phyloP scores from a whole-genome alignment of 2,329 filamentous ascomycete species.

The Neurospora crassa region DNA sequence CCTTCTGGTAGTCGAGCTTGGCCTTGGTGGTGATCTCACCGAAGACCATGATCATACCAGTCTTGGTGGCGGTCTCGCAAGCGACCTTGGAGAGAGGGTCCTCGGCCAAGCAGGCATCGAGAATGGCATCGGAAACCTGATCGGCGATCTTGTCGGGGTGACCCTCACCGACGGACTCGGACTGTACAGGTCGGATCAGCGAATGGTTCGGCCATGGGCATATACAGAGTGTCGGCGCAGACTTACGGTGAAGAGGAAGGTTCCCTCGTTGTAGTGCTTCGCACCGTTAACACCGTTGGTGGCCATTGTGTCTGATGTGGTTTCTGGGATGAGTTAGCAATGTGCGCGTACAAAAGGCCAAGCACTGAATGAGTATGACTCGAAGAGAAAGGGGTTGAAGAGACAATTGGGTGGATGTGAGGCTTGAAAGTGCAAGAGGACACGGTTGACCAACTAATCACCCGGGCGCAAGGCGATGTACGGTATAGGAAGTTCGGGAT shows the following conservation, averaged over 20 bases:
- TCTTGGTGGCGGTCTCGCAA: constrained; percentile 99
- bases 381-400: background rate
- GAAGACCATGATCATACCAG: constrained; percentile 98
- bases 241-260: constrained; percentile 74
- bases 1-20: constrained; percentile 93
- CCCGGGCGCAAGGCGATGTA: background rate
- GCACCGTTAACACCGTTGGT: constrained; percentile 28
- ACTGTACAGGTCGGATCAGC: constrained; percentile 34
- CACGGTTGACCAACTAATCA: background rate
- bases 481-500: background rate
- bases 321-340: background rate
- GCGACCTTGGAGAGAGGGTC: constrained; percentile 98
- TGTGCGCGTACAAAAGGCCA: background rate
- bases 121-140: constrained; percentile 95
- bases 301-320: constrained; percentile 40
- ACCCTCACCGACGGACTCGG: constrained; percentile 81
- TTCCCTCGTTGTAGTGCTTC: constrained; percentile 51
- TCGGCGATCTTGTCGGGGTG: constrained; percentile 97
- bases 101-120: constrained; percentile 92
- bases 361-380: background rate
- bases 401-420: background rate
- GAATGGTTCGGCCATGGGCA: background rate
- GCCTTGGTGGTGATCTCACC: constrained; percentile 98
- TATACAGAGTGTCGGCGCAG: background rate
- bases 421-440: background rate